Base-by-base conservation (phyloP, 148 eudicot species). In the Amaranthus palmeri region DNA sequence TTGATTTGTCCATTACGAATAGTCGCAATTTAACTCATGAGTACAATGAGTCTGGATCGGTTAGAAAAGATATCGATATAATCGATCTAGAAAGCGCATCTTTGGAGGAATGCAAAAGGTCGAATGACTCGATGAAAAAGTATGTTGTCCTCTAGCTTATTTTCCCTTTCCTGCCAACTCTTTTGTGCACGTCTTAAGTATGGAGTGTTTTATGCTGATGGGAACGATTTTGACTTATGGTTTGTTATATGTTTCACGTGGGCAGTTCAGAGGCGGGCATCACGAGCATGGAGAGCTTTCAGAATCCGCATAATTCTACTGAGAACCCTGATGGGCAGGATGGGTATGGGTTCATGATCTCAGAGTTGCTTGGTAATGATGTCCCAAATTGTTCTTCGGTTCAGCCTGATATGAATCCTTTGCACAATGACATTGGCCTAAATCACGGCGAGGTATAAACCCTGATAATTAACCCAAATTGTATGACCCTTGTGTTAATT, bases 301-400 rank as follows among this genome's bases (percentile, higher is more conserved):
- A 82, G 13, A 83, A 85, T 81, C 78, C 79, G 75, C 87, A 85
- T 47, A 85, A 74, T 67, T 46, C 82, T 61, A 88, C 83, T 73
- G 89, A 82, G 51, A 89, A 85, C 66, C 82, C 89, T 41, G 87
- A 84, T 59, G 78, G 61, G 74, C 96, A 92, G 75, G 97, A 92
- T 86, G 96, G 92, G 74, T 96, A 90, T 81, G 97, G 97, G 74
- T 89, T 90, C 80, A 92, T 96, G 99, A 80, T 92, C 58, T 90
- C 97, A 6, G 99, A 92, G 80, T 78, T 92, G 78, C 89, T 96
- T 58, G 99, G 90, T 44, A 83, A 79, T 83, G 93, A 88, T 82
- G 85, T 86, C 69, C 85, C 88, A 50, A 83, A 80, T 74, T 86
- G 97, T 77, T 73, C 92, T 72, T 79, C 88, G 70, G 89, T 82